phyloP scores from a whole-genome alignment of 108 stramenopile species.

The Nitzschia putrida region DNA sequence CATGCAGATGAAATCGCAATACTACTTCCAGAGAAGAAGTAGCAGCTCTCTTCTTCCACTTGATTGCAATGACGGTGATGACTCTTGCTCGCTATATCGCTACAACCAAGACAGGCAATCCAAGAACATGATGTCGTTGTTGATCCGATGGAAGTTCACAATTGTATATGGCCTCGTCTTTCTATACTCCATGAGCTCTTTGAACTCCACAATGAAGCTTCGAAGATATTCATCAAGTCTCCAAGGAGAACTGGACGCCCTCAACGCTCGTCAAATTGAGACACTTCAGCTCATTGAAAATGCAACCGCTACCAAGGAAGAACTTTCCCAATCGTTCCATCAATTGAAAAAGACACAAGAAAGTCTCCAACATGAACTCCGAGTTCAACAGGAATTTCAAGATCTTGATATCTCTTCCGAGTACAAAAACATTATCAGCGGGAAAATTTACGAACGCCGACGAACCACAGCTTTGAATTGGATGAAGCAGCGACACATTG shows the following conservation, averaged over 20 bases:
- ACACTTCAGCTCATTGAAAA: conserved; percentile 19
- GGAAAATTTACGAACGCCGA: conserved; percentile 18
- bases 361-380: conserved; percentile 28
- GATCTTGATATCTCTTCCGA: conserved; percentile 10
- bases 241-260: conserved; percentile 12
- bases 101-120: not conserved
- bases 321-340: not conserved
- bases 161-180: not conserved
- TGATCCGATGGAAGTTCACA: not conserved
- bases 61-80: not conserved
- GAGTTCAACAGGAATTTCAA: conserved; percentile 39
- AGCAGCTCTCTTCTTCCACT: not conserved
- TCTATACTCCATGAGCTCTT: not conserved
- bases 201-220: no score
- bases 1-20: not conserved
- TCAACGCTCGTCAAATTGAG: conserved; percentile 4
- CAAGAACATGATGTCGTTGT: not conserved
- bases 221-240: not conserved
- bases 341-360: conserved; percentile 21
- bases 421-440: not conserved
- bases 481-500: conserved; percentile 48
- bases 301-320: not conserved
- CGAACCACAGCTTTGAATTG: conserved; percentile 28
- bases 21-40: not conserved
- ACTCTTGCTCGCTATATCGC: not conserved